Base-by-base conservation (phyloP, 495 filamentous ascomycete genomes). In the Penicillium crystallinum region DNA sequence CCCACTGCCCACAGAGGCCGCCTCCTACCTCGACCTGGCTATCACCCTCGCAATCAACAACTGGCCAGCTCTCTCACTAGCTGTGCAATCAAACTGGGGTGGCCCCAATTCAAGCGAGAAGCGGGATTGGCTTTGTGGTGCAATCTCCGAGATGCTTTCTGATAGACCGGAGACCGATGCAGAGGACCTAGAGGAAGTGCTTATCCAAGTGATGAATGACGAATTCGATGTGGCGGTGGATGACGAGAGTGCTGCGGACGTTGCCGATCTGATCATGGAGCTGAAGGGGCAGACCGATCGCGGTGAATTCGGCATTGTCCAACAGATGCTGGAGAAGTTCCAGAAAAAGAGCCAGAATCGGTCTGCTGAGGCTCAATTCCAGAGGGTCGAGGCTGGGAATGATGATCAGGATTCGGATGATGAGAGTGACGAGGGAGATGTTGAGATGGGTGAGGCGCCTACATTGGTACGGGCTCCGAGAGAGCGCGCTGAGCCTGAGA, bases 121-220 rank as follows among this genome's bases (percentile, higher is more conserved):
- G 72, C 87, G 91, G 50, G 93, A 93, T 77, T 97, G 92, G 92
- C 88, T 98, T 61, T 91, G 88, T 43, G 91, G 91, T 62, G 84
- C 86, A 14, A 79, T 97, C 59, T 88, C 87, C 51, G 90, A 96
- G 8, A 84, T 96, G 61, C 81, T 97, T 44, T 64, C 68, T 0
- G 78, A 82, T 22, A 68, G 83, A 9, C 81, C 89, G 21, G 87
- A 91, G 51, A 89, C 86, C 25, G 88, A 96, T 57, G 75, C 78
- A n/a, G 81, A 86, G 38, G 90, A 96, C 57, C 68, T 97, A 30
- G 93, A 97, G 71, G 77, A 82, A 37, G 81, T 89, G 11, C 73
- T 97, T 46, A 70, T 95, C 23, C 87, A 96, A 58, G 86, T 91
- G 18, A 91, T 98, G 87, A 81, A 86, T 54, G 95, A 97, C 69